These are phyloP conservation scores for Paraphoma sp. DNA, from an alignment of 2,329 filamentous ascomycete genomes.

Conservation along the genomic window DNA sequence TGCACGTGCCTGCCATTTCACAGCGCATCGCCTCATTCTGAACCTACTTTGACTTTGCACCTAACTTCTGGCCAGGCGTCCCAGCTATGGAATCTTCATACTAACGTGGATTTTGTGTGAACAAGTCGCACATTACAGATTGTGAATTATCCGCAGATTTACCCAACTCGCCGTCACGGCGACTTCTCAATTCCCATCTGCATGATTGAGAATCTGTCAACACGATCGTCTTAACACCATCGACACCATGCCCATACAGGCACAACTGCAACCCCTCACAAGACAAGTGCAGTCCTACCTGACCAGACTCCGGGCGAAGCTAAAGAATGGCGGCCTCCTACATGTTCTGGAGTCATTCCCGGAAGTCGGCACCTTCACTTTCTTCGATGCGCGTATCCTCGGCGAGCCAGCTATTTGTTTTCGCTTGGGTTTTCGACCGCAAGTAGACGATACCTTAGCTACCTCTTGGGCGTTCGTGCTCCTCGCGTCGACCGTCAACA, in stretches of 20 bases:
- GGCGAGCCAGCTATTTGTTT: not conserved
- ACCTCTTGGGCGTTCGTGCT: not conserved
- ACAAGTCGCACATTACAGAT: too few relatives aligned
- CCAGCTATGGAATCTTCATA: too few relatives aligned
- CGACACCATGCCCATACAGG: not conserved
- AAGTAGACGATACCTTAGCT: not conserved
- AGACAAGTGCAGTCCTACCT: not conserved
- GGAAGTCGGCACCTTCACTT: not conserved
- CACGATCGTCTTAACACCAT: not conserved
- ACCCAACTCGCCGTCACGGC: not conserved
- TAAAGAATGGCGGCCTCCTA: not conserved
- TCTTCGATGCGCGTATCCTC: not conserved
- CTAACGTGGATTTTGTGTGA: too few relatives aligned
- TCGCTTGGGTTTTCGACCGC: not conserved
- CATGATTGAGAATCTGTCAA: not conserved
- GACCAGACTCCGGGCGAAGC: not conserved
- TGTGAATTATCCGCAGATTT: too few relatives aligned
- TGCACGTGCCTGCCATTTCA: too few relatives aligned
- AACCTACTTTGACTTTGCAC: too few relatives aligned
- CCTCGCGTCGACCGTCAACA: not conserved
- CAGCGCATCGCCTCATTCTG: too few relatives aligned
- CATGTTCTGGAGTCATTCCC: conserved; percentile 1
- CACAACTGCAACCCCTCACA: not conserved
- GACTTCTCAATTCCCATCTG: not conserved
- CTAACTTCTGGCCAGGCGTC: too few relatives aligned